phyloP scores from a whole-genome alignment of 495 filamentous ascomycete species.

The Cetradonia linearis region DNA sequence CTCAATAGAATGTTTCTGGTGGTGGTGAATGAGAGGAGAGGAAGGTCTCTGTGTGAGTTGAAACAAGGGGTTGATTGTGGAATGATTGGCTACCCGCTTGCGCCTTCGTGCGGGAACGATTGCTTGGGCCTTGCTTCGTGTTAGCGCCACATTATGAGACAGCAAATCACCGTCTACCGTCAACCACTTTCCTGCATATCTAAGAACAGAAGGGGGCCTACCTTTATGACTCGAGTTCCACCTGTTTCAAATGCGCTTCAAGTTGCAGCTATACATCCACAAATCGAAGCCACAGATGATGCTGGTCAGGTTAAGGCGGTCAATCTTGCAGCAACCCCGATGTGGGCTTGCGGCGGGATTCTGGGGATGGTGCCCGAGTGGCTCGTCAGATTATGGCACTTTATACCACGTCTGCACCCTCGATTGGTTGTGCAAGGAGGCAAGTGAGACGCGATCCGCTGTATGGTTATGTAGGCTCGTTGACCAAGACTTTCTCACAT shows the following conservation, averaged over 20 bases:
- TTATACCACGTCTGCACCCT: neutral
- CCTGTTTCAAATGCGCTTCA: constrained; percentile 10
- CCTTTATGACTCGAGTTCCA: constrained; percentile 3
- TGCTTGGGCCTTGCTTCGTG: constrained; percentile 17
- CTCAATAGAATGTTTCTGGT: neutral
- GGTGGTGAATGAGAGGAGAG: constrained; percentile 1
- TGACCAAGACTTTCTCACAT: neutral
- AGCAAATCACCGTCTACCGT: constrained; percentile 14
- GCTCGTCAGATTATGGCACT: constrained; percentile 2
- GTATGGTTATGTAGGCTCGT: neutral
- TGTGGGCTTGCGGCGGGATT: constrained; percentile 4
- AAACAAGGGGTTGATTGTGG: constrained; percentile 5
- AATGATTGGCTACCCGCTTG: constrained; percentile 17
- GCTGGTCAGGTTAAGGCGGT: constrained; percentile 1
- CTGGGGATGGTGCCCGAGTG: constrained; percentile 5
- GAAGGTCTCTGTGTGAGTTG: constrained; percentile 3
- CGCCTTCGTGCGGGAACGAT: constrained; percentile 8
- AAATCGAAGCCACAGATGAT: constrained; percentile 8
- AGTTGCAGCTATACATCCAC: neutral
- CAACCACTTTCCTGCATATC: constrained; percentile 14
- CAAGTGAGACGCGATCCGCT: constrained; percentile 12
- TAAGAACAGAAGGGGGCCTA: constrained; percentile 6
- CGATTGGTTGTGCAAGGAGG: constrained; percentile 9
- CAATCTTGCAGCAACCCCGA: constrained; percentile 16
- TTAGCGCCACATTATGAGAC: constrained; percentile 19